phyloP scores from a whole-genome alignment of 2,329 filamentous ascomycete species.

The Metarhizium anisopliae region DNA sequence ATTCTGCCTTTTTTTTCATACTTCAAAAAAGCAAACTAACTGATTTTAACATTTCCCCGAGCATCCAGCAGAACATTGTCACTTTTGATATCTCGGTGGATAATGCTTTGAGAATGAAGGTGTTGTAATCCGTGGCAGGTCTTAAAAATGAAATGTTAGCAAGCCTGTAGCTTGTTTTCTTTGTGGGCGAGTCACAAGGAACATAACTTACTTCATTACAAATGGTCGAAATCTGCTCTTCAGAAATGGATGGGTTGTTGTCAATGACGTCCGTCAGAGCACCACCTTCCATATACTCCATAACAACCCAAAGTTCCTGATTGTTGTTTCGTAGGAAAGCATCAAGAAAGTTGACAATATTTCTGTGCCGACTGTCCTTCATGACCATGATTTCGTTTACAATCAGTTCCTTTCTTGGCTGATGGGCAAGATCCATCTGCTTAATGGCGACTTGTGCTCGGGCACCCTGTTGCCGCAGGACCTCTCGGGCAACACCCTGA shows the following conservation, averaged over 20 bases:
- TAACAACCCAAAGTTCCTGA: conserved; percentile 96
- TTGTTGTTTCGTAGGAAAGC: conserved; percentile 93
- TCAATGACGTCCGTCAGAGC: conserved; percentile 97
- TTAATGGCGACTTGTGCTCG: conserved; percentile 95
- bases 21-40: conserved; percentile 44
- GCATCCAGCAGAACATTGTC: conserved; percentile 95
- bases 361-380: conserved; percentile 97
- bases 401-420: conserved; percentile 94
- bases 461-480: conserved; percentile 70
- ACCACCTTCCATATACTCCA: conserved; percentile 99
- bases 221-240: conserved; percentile 96
- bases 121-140: conserved; percentile 94
- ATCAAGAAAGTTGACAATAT: conserved; percentile 98
- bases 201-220: conserved; percentile 70
- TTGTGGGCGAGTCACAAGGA: background rate
- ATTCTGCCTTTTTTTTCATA: background rate
- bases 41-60: conserved; percentile 94
- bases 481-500: conserved; percentile 71
- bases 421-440: conserved; percentile 97
- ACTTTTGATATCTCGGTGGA: conserved; percentile 98
- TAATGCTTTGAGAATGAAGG: conserved; percentile 91
- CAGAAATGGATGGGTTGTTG: conserved; percentile 87
- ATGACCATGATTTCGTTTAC: conserved; percentile 99
- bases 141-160: conserved; percentile 35
- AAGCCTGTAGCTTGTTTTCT: background rate